Evolutionary conservation across 306 rosid species (phyloP), one percentile per base, ranked within the genome.

Genomic region (Gynostemma pentaphyllum): DNA sequence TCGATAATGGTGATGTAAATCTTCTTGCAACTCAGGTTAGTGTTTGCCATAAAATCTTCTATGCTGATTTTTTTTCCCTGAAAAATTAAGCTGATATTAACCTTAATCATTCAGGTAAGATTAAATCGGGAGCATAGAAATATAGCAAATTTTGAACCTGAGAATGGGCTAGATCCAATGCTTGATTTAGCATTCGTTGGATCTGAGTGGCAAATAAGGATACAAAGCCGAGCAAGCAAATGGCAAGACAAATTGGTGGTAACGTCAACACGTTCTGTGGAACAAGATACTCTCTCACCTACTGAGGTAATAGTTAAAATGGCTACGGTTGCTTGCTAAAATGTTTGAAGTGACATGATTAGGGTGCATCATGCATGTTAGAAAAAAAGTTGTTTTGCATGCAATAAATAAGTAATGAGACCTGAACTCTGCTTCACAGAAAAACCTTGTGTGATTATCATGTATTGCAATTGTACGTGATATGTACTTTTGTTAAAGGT

Each of bases 201-300:
- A 52, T 82, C 87, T 1, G 90, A 84, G 76, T 88, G 90, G 94
- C 95, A 85, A 69, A 86, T 88, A 66, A 76, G 79, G 63, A 84
- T 92, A 73, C 95, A 84, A 62, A 71, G 87, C 60, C 89, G 94
- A 65, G 92, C 96, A 53, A 92, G 98, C 84, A 81, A 79, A 73
- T 92, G 98, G 95, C 90, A 82, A 62, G 88, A 82, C 14, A 90
- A 90, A 75, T 81, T 87, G 79, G 97, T 87, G 45, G 97, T 90
- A 75, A 90, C 96, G 28, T 90, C 97, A 22, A 90, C 96, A 1
- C 90, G 94, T 56, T 74, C 88, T 19, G 85, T 84, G 71, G 98
- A 91, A 74, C 92, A 88, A 72, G 92, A 84, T 78, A 77, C 75
- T 40, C 75, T 80, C 53, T 88, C 98, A 32, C 87, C 92, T 54